Percentiles rank a stretch among this genome's conserved stretches.
phyloP scores from a whole-genome alignment of 768 basidiomycete genomes.

The Kwoniella pini region DNA sequence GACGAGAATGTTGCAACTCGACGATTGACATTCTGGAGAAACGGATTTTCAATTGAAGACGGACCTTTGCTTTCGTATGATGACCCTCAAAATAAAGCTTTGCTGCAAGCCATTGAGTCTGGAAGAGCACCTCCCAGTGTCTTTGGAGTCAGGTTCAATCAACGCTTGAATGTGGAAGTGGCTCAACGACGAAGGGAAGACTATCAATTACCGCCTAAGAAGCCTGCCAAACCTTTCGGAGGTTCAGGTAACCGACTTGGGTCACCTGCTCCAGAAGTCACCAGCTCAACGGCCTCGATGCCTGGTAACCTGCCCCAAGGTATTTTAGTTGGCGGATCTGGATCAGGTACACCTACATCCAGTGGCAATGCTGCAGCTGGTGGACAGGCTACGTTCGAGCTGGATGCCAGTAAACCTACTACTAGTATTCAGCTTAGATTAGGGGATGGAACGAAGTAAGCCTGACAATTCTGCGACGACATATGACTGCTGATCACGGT shows the following conservation, averaged over 20 bases:
- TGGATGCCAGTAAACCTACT: constrained; percentile 76
- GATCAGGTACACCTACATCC: constrained; percentile 6
- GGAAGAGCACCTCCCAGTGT: constrained; percentile 78
- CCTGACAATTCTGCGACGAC: background rate
- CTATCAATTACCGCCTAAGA: constrained; percentile 65
- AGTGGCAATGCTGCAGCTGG: constrained; percentile 20
- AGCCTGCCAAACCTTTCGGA: constrained; percentile 61
- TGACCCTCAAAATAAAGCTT: constrained; percentile 68
- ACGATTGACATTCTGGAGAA: constrained; percentile 83
- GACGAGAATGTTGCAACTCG: constrained; percentile 67
- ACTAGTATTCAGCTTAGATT: constrained; percentile 88
- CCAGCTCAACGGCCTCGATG: constrained; percentile 11
- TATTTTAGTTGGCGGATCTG: constrained; percentile 15
- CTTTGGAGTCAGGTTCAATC: constrained; percentile 70
- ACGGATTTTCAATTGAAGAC: constrained; percentile 90
- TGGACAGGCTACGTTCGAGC: constrained; percentile 67
- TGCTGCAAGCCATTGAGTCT: constrained; percentile 73
- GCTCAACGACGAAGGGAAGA: constrained; percentile 69
- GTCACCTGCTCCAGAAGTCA: constrained; percentile 64
- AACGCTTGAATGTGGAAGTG: constrained; percentile 82
- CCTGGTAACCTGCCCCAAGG: constrained; percentile 32
- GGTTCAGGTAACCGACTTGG: constrained; percentile 82
- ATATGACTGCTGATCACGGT: background rate
- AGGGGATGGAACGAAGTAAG: constrained; percentile 83
- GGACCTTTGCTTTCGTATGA: constrained; percentile 82